Percentiles rank a stretch among this genome's conserved stretches.
These are phyloP conservation scores for Coccomyxa subellipsoidea DNA, from an alignment of 163 green algal species.

Conservation along the genomic window DNA sequence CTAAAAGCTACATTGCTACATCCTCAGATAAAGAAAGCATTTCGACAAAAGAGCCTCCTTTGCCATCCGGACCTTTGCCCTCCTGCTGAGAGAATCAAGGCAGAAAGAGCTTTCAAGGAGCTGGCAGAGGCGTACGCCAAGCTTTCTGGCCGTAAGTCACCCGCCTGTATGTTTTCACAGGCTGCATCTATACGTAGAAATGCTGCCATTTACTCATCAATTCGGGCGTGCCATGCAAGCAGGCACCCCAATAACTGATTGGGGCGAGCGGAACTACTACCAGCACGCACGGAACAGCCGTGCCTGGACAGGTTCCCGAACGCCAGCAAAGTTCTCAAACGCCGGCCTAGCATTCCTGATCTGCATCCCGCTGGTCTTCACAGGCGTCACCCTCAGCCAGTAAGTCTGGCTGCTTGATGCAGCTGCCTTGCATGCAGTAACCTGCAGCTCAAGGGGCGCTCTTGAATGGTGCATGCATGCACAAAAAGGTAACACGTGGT, in stretches of 20 bases:
- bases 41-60: background rate
- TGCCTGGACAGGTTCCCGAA: background rate
- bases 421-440: background rate
- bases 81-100: background rate
- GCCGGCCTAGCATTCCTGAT: background rate
- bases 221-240: background rate
- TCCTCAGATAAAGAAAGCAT: background rate
- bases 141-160: background rate
- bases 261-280: background rate
- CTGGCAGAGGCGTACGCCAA: background rate
- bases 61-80: conserved; percentile 4
- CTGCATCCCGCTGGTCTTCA: conserved; percentile 4
- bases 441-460: background rate
- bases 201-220: background rate
- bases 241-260: background rate
- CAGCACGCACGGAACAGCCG: background rate
- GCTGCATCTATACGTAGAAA: background rate
- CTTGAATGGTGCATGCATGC: background rate
- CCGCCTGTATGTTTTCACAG: background rate
- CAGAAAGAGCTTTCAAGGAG: background rate
- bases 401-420: background rate
- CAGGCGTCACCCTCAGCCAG: background rate
- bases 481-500: no score
- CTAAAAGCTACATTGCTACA: no score
- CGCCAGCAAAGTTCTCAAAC: background rate